These are phyloP conservation scores for Lasiodiplodia sp. DNA, from an alignment of 2,329 filamentous ascomycete genomes.

Conservation along the genomic window DNA sequence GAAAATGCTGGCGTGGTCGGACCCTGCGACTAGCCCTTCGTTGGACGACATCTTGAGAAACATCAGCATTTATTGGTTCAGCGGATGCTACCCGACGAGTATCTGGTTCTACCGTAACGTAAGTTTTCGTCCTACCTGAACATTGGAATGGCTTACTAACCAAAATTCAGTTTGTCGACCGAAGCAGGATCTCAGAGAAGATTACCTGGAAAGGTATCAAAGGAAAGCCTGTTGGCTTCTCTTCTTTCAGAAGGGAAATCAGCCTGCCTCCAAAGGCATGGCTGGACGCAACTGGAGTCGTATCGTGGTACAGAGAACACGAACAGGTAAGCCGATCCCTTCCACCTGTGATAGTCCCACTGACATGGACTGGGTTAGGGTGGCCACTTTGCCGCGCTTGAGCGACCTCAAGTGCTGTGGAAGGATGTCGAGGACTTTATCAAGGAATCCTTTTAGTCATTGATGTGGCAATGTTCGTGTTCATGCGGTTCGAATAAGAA, in stretches of 20 bases:
- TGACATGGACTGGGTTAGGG: constrained; percentile 41
- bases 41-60: constrained; percentile 57
- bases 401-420: constrained; percentile 52
- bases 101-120: constrained; percentile 58
- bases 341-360: background rate
- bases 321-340: constrained; percentile 31
- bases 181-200: background rate
- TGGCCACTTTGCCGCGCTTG: constrained; percentile 63
- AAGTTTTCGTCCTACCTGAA: constrained; percentile 28
- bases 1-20: constrained; percentile 64
- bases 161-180: background rate
- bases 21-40: constrained; percentile 46
- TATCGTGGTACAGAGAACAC: constrained; percentile 50
- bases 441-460: constrained; percentile 31
- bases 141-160: background rate
- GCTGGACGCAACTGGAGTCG: constrained; percentile 46
- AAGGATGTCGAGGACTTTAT: constrained; percentile 56
- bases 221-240: constrained; percentile 53
- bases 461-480: too few species aligned
- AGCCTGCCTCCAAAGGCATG: constrained; percentile 47
- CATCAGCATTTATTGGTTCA: constrained; percentile 65
- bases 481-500: too few species aligned
- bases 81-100: constrained; percentile 54
- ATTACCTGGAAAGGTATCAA: background rate
- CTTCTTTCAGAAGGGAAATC: constrained; percentile 54